Percentiles rank a stretch among this genome's conserved stretches.
Conservation (phyloP, 1,284 basidiomycete genomes). For the Ustanciosporium gigantosporum region DNA sequence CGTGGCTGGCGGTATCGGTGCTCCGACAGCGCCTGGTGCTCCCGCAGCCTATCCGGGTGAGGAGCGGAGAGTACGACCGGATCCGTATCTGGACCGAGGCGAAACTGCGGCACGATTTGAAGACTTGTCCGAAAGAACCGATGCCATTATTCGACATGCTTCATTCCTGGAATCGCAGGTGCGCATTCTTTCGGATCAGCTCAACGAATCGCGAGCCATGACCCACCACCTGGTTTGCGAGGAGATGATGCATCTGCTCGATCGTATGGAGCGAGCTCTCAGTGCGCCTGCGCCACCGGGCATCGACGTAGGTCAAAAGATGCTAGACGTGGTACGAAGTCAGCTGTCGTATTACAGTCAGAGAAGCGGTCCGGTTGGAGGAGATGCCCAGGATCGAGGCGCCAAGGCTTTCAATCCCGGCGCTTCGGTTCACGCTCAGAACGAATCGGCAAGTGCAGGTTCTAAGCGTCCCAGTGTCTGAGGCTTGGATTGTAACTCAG, state of each 20-base stretch:
- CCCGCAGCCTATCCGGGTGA: slow-evolving; percentile 3
- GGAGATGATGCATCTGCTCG: slow-evolving; percentile 26
- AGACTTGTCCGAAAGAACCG: slow-evolving; percentile 53
- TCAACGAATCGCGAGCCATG: slow-evolving; percentile 27
- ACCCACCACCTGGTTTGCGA: slow-evolving; percentile 21
- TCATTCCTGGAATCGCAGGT: slow-evolving; percentile 52
- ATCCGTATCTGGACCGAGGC: slow-evolving; percentile 10
- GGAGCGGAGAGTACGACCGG: slow-evolving; percentile 5
- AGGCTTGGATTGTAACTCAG: too few species aligned
- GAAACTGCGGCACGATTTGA: slow-evolving; percentile 37
- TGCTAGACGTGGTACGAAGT: slow-evolving; percentile 15
- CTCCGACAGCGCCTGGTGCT: neutral
- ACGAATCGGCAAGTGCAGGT: too few species aligned
- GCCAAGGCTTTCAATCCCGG: too few species aligned
- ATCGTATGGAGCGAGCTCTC: slow-evolving; percentile 19
- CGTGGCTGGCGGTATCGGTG: neutral
- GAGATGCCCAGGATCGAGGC: too few species aligned
- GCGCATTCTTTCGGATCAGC: slow-evolving; percentile 41
- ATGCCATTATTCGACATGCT: slow-evolving; percentile 54
- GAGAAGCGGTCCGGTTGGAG: too few species aligned
- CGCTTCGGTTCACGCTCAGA: too few species aligned
- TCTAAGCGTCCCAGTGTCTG: too few species aligned
- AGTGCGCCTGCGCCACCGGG: slow-evolving; percentile 9
- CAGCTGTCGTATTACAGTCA: slow-evolving; percentile 19
- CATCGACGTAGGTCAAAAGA: slow-evolving; percentile 10